phyloP scores from a whole-genome alignment of 2,329 filamentous ascomycete genomes.

The Alternaria conjuncta region DNA sequence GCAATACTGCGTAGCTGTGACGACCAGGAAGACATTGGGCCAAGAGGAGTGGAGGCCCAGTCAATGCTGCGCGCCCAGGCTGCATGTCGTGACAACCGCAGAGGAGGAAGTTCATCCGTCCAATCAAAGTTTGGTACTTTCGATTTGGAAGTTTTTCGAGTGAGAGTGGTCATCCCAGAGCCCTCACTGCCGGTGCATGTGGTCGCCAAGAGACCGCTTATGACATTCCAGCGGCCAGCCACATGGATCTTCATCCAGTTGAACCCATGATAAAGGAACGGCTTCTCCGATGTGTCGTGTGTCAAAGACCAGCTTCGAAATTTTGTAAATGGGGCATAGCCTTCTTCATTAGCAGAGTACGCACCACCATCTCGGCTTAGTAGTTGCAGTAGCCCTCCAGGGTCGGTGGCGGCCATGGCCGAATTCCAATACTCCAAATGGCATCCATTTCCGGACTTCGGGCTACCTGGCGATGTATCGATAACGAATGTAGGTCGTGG shows the following conservation, averaged over 20 bases:
- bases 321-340: background rate
- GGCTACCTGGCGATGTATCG: constrained; percentile 7
- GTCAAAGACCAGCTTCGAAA: constrained; percentile 27
- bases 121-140: constrained; percentile 20
- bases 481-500: constrained; percentile 27
- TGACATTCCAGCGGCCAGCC: constrained; percentile 28
- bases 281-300: background rate
- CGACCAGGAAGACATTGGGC: constrained; percentile 74
- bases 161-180: background rate
- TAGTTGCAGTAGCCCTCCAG: constrained; percentile 11
- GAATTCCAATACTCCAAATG: constrained; percentile 27
- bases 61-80: constrained; percentile 63
- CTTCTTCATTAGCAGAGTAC: background rate
- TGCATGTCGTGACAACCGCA: constrained; percentile 13
- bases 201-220: constrained; percentile 15
- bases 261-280: constrained; percentile 9
- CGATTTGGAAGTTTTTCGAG: constrained; percentile 3
- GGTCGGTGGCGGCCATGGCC: constrained; percentile 22
- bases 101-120: constrained; percentile 23
- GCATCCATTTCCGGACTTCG: background rate
- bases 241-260: constrained; percentile 25
- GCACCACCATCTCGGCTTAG: constrained; percentile 7
- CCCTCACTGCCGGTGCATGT: background rate
- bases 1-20: constrained; percentile 74
- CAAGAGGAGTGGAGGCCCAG: constrained; percentile 74